These are phyloP conservation scores for Posidonia australis DNA, from an alignment of 106 monocot genomes.

Conservation along the genomic window DNA sequence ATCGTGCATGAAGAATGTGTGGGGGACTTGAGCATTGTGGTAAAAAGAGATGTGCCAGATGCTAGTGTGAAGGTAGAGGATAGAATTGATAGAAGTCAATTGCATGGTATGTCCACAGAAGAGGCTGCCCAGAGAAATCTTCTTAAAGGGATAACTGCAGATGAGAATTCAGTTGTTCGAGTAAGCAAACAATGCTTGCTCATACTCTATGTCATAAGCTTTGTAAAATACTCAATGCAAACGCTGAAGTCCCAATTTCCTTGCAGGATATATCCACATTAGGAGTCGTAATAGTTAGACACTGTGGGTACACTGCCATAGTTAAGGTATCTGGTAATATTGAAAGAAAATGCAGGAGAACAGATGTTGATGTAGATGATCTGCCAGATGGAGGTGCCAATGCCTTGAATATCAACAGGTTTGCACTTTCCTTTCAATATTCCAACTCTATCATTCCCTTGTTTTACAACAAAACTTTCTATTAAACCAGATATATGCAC, in stretches of 20 bases:
- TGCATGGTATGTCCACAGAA: conserved; percentile 22
- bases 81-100: conserved; percentile 49
- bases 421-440: not conserved
- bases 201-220: not conserved
- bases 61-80: conserved; percentile 44
- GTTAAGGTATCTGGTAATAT: conserved; percentile 41
- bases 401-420: conserved; percentile 91
- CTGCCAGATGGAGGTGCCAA: conserved; percentile 85
- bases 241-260: not conserved
- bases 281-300: conserved; percentile 62
- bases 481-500: not conserved
- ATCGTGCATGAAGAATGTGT: conserved; percentile 39
- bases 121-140: conserved; percentile 64
- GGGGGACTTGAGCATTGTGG: conserved; percentile 56
- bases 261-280: conserved; percentile 65
- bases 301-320: conserved; percentile 75
- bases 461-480: not conserved
- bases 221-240: not conserved
- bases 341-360: conserved; percentile 9
- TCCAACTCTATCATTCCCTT: not conserved
- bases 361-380: conserved; percentile 46
- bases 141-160: conserved; percentile 85
- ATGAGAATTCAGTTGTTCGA: conserved; percentile 64
- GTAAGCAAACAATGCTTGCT: conserved; percentile 22
- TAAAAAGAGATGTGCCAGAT: conserved; percentile 52